Evolutionary conservation across 164 flowering plant genomes (phyloP), one percentile per base, ranked within the genome.

Genomic region (Taxillus chinensis): DNA sequence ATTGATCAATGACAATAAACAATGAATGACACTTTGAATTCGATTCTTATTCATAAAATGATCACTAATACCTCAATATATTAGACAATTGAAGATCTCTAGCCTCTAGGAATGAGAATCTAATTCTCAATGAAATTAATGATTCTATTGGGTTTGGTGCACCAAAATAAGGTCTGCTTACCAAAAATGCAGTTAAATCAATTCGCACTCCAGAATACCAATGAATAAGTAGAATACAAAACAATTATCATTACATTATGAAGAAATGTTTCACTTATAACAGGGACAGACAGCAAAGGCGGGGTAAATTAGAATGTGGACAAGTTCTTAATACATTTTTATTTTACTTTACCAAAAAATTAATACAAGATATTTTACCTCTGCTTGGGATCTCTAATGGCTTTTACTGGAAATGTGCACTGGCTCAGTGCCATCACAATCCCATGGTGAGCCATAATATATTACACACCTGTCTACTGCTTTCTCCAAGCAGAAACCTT

Each of bases 401-500:
- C 51, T 48, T 48, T 11, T 6, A 3, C 51, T 7, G 10, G 51
- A 3, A 7, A 3, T 3, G 13, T 48, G 51, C 13, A 48, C 13
- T 11, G 51, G 51, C 51, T 48, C 51, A 48, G 51, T 48, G 51
- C 13, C 3, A 48, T 48, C 51, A 48, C 12, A 48, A 14, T 11
- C 51, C 12, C 13, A 11, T 8, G 51, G 4, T 56, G 49, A 42
- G 39, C 48, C 41, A 40, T 53, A 38, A 15, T 68, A 68, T 69
- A 67, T 42, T 54, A 61, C 59, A 65, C n/a, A 43, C 68, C 43
- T 54, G 64, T 69, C 60, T 78, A 66, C 9, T 68, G 73, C 62
- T 72, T 77, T 13, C 65, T 62, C 66, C 75, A 69, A 67, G 55
- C 64, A 65, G 71, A 68, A 51, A 48, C 62, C 67, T 62, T 68